Conservation (phyloP, 305 asterid genomes). For the Stenogyne calaminthoides region DNA sequence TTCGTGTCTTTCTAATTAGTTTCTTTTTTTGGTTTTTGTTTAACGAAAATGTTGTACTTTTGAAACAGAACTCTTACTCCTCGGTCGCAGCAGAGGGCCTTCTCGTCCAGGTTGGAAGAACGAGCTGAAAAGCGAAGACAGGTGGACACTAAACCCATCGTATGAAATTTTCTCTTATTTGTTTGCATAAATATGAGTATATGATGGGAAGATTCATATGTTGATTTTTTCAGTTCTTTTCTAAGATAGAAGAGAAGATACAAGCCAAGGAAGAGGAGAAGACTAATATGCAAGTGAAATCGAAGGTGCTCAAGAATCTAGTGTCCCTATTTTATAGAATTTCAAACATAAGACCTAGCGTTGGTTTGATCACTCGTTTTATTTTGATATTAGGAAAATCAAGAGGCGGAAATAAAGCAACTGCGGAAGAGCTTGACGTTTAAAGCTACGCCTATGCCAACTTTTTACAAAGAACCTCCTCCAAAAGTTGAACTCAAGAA, state of each 20-base stretch:
- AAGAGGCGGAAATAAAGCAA: constrained; percentile 86
- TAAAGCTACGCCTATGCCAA: constrained; percentile 96
- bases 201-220: not conserved
- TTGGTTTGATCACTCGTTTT: not conserved
- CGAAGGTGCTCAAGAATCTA: constrained; percentile 58
- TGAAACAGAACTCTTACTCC: constrained; percentile 57
- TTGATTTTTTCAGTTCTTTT: constrained; percentile 65
- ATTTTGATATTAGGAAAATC: constrained; percentile 58
- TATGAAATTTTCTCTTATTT: not conserved
- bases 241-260: constrained; percentile 83
- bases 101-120: constrained; percentile 78
- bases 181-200: not conserved
- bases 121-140: constrained; percentile 93
- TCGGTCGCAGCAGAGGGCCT: constrained; percentile 40
- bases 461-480: constrained; percentile 93
- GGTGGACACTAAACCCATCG: constrained; percentile 38
- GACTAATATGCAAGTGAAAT: constrained; percentile 69
- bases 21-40: not conserved
- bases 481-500: constrained; percentile 81
- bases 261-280: constrained; percentile 84
- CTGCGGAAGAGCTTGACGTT: constrained; percentile 84
- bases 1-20: not conserved
- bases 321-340: not conserved
- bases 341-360: not conserved
- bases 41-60: constrained; percentile 3